Evolutionary conservation across 306 rosid genomes (phyloP).

Genomic region (Pueraria montana): DNA sequence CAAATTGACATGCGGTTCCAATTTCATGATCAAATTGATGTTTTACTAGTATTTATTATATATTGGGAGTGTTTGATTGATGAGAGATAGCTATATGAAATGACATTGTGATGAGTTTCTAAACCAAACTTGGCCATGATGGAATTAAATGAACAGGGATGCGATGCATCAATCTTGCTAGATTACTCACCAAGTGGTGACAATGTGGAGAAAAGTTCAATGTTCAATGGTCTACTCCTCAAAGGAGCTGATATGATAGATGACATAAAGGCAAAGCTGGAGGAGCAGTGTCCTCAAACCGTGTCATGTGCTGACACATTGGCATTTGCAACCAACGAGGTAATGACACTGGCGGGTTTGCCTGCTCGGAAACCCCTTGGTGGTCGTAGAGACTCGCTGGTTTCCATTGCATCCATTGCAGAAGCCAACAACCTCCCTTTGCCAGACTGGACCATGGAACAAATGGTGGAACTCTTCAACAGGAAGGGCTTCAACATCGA

Average conservation of each 20-base stretch:
- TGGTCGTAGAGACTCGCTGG: slow-evolving; percentile 65
- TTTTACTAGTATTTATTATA: not conserved
- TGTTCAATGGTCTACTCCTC: slow-evolving; percentile 51
- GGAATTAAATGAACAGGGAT: slow-evolving; percentile 61
- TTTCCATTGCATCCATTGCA: slow-evolving; percentile 56
- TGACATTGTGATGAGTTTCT: not conserved
- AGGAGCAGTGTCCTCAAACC: slow-evolving; percentile 56
- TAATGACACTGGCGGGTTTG: slow-evolving; percentile 46
- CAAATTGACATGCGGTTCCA: not conserved
- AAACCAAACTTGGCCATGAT: not conserved
- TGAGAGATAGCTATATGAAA: not conserved
- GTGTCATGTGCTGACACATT: slow-evolving; percentile 81
- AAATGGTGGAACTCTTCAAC: slow-evolving; percentile 39
- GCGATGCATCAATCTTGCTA: slow-evolving; percentile 81
- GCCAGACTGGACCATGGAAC: slow-evolving; percentile 43
- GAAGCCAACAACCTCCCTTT: slow-evolving; percentile 47
- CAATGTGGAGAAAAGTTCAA: slow-evolving; percentile 64
- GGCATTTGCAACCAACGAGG: slow-evolving; percentile 60
- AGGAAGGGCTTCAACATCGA: slow-evolving; percentile 54
- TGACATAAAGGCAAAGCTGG: slow-evolving; percentile 64
- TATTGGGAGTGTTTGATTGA: not conserved
- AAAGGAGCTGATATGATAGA: slow-evolving; percentile 66
- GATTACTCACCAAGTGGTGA: slow-evolving; percentile 52
- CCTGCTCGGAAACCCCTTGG: slow-evolving; percentile 28
- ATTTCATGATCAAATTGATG: not conserved